Evolutionary conservation across 176 grass and related monocot species (phyloP), one percentile per base, ranked within the genome.

Genomic region (Ensete glaucum): DNA sequence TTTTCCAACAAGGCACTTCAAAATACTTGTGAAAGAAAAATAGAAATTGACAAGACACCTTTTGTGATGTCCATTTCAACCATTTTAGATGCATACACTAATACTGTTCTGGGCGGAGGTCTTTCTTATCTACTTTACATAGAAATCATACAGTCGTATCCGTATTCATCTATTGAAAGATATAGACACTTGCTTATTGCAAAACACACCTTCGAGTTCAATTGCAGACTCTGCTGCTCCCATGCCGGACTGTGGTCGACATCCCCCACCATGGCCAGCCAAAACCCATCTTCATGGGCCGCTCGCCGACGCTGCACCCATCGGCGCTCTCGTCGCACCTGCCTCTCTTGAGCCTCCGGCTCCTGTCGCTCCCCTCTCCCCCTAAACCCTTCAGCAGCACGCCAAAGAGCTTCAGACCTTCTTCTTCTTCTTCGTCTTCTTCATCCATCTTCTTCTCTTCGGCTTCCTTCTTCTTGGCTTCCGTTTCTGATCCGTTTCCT

Each of bases 341-440:
- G 34, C 67, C 54, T 13, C 84, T 85, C 84, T 81, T 85, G 27
- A 25, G 68, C 69, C 62, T 74, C 15, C 29, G 12, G 10, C 29
- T 50, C 11, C 50, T 27, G 25, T 69, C 13, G 6, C 52, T 25
- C 20, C 24, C 19, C 25, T 55, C 22, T 20, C 52, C 34, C 75
- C 64, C 24, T 16, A 15, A 55, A 26, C 29, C 53, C 63, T 82
- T 82, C 75, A 86, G 52, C 50, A 64, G 17, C 3, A 86, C 84
- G 14, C 85, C 85, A 19, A 87, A 87, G 34, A 87, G 85, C 71
- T 87, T 87, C 16, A 87, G 73, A 6, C 16, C 9, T 13, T 64
- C 52, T 23, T 81, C 80, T 65, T 82, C 57, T 9, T 52, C 75
- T 26, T 13, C 57, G 50, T 13, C 58, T 56, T 78, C 50, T 1